phyloP scores from a whole-genome alignment of 2,329 filamentous ascomycete genomes.

The Shiraia bambusicola region DNA sequence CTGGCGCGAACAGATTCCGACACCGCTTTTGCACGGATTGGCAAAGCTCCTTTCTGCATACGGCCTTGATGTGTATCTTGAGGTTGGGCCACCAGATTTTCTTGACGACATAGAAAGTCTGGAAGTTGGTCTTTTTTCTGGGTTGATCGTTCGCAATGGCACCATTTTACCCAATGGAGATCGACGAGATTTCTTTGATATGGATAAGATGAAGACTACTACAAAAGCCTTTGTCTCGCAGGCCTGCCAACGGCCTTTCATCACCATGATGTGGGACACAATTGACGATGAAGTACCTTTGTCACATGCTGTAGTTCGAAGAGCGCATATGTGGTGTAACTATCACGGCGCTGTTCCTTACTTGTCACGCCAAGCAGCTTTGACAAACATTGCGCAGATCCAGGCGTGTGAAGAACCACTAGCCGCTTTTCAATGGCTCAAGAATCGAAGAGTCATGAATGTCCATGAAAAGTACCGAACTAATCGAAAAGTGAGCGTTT shows the following conservation, averaged over 20 bases:
- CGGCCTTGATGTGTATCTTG: slow-evolving; percentile 39
- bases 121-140: slow-evolving; percentile 31
- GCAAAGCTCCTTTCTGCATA: slow-evolving; percentile 32
- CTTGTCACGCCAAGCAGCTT: slow-evolving; percentile 26
- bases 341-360: slow-evolving; percentile 41
- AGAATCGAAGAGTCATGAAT: slow-evolving; percentile 39
- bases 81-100: slow-evolving; percentile 38
- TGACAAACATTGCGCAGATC: slow-evolving; percentile 28
- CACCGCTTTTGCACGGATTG: slow-evolving; percentile 32
- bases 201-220: slow-evolving; percentile 44
- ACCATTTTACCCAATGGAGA: slow-evolving; percentile 40
- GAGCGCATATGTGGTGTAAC: slow-evolving; percentile 41
- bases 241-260: slow-evolving; percentile 37
- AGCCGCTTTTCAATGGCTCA: slow-evolving; percentile 43
- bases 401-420: slow-evolving; percentile 35
- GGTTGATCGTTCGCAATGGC: slow-evolving; percentile 38
- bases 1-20: slow-evolving; percentile 35
- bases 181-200: slow-evolving; percentile 40
- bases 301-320: slow-evolving; percentile 40
- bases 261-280: slow-evolving; percentile 45
- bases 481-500: slow-evolving; percentile 27
- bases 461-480: slow-evolving; percentile 40
- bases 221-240: slow-evolving; percentile 43
- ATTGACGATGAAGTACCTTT: slow-evolving; percentile 36
- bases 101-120: slow-evolving; percentile 29